Base-by-base conservation (phyloP, 108 stramenopile genomes). In the Pinguiococcus pyrenoidosus region DNA sequence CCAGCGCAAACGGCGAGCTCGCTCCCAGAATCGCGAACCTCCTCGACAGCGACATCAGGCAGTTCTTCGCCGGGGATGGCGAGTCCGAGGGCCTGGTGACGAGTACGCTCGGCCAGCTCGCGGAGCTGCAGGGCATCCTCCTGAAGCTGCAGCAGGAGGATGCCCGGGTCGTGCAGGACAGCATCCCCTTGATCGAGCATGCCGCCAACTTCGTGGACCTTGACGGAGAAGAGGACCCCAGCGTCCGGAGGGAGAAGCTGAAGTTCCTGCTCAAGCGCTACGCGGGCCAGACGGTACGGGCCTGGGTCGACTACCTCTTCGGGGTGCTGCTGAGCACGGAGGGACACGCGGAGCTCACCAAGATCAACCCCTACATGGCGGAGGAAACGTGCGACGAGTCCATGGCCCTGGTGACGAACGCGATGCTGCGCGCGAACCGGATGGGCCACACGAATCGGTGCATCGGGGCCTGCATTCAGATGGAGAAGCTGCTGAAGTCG, bases 361-460 rank as follows among this genome's bases (percentile, higher is more conserved):
- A 16, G 10, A 10, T 55, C 9, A 63, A 63, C 37, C 62, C 62
- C 16, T 63, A 45, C 37, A 13, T 59, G 4, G 14, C 38, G 14
- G 29, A n/a, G 13, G 49, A 51, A n/a, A 45, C 7, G 24, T 21
- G 39, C 14, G n/a, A 14, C 12, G 33, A 37, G 5, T 8, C 50
- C 3, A 26, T 59, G 17, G 37, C 24, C 18, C 0, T 59, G 6
- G 43, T 45, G 12, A 30, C 39, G 14, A 9, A 41, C 12, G 29
- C 24, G 12, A 46, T 59, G 17, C 16, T 59, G 41, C 57, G 57
- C 23, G 48, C 57, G 18, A 59, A 59, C 46, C 48, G 57, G 1
- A 10, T 59, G 0, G 49, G 57, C 26, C 57, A 59, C 50, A 51
- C 49, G 18, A 59, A 59, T 39, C 57, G 57, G 14, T 59, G 57